phyloP scores from a whole-genome alignment of 1,139 yeast species.

The Pichia sp. region DNA sequence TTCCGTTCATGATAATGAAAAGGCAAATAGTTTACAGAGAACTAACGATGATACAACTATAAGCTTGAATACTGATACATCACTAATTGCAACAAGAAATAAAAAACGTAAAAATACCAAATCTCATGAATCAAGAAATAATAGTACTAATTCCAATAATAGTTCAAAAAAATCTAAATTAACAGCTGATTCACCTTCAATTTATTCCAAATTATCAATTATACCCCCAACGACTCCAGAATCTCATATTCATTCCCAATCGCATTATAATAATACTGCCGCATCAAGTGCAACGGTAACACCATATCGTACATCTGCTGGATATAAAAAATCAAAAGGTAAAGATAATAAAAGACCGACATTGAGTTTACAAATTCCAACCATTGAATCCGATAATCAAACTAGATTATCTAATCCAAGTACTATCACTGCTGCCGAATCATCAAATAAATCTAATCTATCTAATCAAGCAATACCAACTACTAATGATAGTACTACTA shows the following conservation, averaged over 20 bases:
- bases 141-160: too few species aligned
- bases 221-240: conserved; percentile 11
- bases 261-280: neutral
- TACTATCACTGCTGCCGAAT: conserved; percentile 14
- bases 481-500: conserved; percentile 6
- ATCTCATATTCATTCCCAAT: neutral
- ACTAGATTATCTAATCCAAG: conserved; percentile 4
- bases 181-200: neutral
- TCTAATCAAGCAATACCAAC: neutral
- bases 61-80: neutral
- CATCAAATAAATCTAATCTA: conserved; percentile 9
- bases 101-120: neutral
- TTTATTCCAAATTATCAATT: conserved; percentile 1
- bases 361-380: conserved; percentile 27
- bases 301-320: conserved; percentile 8
- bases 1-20: neutral
- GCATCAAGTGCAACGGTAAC: conserved; percentile 10
- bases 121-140: too few species aligned
- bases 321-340: conserved; percentile 8
- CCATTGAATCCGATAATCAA: conserved; percentile 15
- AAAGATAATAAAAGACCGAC: conserved; percentile 24
- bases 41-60: neutral
- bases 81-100: neutral
- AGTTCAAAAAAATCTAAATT: neutral
- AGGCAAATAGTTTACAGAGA: neutral